Conservation (phyloP, 331 rosid species). For the Acacia pycnantha region DNA sequence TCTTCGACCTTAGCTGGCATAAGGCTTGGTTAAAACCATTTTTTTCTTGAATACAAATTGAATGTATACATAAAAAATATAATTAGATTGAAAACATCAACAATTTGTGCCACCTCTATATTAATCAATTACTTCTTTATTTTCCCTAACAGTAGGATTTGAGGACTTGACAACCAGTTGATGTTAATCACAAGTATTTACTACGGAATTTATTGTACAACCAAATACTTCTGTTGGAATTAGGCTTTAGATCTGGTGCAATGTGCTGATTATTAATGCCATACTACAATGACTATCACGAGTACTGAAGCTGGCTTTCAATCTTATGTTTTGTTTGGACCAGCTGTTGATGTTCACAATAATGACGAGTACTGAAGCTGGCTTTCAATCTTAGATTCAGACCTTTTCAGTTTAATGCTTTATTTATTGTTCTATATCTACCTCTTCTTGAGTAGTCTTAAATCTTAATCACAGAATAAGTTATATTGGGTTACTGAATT, state of each 20-base stretch:
- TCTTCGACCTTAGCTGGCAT: background rate
- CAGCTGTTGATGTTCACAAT: background rate
- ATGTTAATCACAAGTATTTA: too few species aligned
- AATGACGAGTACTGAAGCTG: background rate
- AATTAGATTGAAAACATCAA: background rate
- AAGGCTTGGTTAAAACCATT: background rate
- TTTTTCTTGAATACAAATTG: background rate
- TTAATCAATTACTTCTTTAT: background rate
- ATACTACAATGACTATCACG: constrained; percentile 8
- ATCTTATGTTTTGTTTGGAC: constrained; percentile 4
- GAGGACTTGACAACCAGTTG: too few species aligned
- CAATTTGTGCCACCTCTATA: background rate
- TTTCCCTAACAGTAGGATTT: background rate
- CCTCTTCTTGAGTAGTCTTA: too few species aligned
- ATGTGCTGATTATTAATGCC: too few species aligned
- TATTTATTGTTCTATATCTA: too few species aligned
- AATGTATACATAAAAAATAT: background rate
- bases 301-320: background rate
- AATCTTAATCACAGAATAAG: too few species aligned
- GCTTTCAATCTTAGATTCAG: too few species aligned
- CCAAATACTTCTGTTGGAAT: too few species aligned
- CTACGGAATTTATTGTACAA: too few species aligned
- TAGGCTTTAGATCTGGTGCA: too few species aligned
- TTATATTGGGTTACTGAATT: too few species aligned
- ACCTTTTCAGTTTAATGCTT: too few species aligned